Percentiles rank a stretch among this genome's conserved stretches.
Conservation (phyloP, 805 yeast species). For the Monosporozyma aerobia region DNA sequence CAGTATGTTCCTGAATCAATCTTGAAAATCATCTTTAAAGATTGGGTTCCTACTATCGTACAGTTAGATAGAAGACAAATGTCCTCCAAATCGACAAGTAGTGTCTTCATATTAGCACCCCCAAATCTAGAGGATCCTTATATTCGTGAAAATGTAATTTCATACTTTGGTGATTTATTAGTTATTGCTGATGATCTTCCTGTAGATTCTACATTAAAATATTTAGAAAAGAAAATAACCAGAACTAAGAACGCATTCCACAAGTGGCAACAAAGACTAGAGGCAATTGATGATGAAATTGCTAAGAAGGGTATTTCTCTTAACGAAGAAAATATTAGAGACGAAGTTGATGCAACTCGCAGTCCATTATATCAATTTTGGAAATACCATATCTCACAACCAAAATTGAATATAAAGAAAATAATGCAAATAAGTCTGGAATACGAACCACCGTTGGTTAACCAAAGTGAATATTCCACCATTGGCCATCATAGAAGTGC, state of each 20-base stretch:
- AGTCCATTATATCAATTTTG: constrained; percentile 24
- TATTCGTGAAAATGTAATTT: constrained; percentile 69
- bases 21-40: constrained; percentile 54
- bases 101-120: constrained; percentile 66
- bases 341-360: constrained; percentile 20
- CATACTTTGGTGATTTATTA: constrained; percentile 81
- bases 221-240: constrained; percentile 56
- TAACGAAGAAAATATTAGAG: neutral
- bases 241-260: constrained; percentile 63
- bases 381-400: constrained; percentile 22
- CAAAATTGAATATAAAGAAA: constrained; percentile 39
- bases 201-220: constrained; percentile 26
- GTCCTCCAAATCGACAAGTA: constrained; percentile 45
- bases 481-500: constrained; percentile 47
- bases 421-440: constrained; percentile 57
- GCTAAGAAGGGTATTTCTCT: neutral
- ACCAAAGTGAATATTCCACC: constrained; percentile 18
- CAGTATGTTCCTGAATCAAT: constrained; percentile 50
- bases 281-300: constrained; percentile 4
- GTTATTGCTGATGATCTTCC: constrained; percentile 33
- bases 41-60: constrained; percentile 89
- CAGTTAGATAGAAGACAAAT: constrained; percentile 74
- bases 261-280: constrained; percentile 72
- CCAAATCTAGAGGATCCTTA: constrained; percentile 75
- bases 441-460: constrained; percentile 47